Percentiles rank a stretch among this genome's conserved stretches.
phyloP scores from a whole-genome alignment of 73 alveolate species.

The Uronychia binucleata region DNA sequence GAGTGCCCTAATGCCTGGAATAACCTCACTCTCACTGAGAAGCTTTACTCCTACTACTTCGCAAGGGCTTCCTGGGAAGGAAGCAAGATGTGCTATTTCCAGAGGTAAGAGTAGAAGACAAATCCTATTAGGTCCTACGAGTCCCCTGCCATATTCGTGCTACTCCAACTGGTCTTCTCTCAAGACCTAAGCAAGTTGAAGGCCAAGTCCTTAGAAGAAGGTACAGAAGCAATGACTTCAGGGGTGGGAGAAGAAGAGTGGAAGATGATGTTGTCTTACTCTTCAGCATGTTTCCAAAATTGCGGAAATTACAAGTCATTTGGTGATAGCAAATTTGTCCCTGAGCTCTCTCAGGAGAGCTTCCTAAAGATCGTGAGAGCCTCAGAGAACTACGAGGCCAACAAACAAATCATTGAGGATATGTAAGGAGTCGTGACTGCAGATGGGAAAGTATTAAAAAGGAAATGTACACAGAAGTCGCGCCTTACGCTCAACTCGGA shows the following conservation, averaged over 20 bases:
- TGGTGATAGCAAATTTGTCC: slow-evolving; percentile 90
- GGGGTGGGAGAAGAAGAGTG: slow-evolving; percentile 68
- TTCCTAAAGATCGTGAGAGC: slow-evolving; percentile 44
- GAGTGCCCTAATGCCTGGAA: slow-evolving; percentile 43
- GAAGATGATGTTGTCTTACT: slow-evolving; percentile 59
- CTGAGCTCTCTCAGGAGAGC: slow-evolving; percentile 66
- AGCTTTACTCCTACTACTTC: slow-evolving; percentile 91
- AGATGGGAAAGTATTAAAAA: slow-evolving; percentile 58
- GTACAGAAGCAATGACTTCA: not conserved
- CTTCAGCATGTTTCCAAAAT: slow-evolving; percentile 78
- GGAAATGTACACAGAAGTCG: slow-evolving; percentile 42
- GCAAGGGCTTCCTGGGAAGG: slow-evolving; percentile 98
- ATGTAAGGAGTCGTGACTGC: too few relatives aligned
- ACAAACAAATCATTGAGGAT: too few relatives aligned
- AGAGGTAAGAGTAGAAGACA: slow-evolving; percentile 40
- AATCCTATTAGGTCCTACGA: slow-evolving; percentile 72
- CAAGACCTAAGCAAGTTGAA: slow-evolving; percentile 61
- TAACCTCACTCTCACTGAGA: slow-evolving; percentile 3
- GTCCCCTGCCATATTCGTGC: slow-evolving; percentile 96
- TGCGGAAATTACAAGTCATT: slow-evolving; percentile 82
- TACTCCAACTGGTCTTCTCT: slow-evolving; percentile 84
- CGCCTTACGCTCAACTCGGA: slow-evolving; percentile 46
- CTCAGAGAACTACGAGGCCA: slow-evolving; percentile 33
- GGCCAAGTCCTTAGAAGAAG: not conserved
- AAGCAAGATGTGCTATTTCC: slow-evolving; percentile 86